Evolutionary conservation across 495 filamentous ascomycete species (phyloP), one percentile per base, ranked within the genome.

Genomic region (Bacidia rubella): DNA sequence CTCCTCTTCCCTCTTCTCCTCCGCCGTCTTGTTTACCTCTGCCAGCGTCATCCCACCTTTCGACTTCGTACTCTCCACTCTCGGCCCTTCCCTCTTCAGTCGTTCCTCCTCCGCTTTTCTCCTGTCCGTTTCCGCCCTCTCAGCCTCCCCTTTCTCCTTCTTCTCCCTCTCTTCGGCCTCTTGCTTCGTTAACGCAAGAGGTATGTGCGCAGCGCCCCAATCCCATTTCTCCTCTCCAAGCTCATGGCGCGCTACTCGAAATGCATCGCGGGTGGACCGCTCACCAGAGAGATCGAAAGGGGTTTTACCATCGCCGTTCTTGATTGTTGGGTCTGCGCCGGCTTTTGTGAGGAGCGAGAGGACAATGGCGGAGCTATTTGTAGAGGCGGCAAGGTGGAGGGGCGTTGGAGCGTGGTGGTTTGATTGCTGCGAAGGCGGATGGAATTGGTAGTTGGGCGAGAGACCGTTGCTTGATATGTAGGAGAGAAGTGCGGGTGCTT

Each of bases 231-330:
- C 42, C 20, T 64, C 57, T 2, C 89, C 90, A 1, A 96, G 71
- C 60, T 90, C 83, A 43, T 75, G 72, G 9, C 92, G 81, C 0
- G 89, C 87, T 21, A 96, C 74, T 2, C 93, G 84, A 70, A 98
- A 98, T 3, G 88, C 86, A 60, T 97, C 90, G 1, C 92, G 78
- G 0, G 89, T 95, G 2, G 82, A 69, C 1, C 90, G 77, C 63
- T 97, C 87, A 26, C 93, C 87, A 10, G 86, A 78, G 3, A 97
- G 75, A 39, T 93, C 87, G 63, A 94, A 97, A 0, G 92, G 66
- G 0, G 87, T 83, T 60, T 81, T 84, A 19, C 81, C 85, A 32
- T 78, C 75, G 10, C 60, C 63, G 63, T 83, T 97, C 11, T 63
- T 58, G 2, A 79, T 12, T 0, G 82, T 82, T 1, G 92, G 92